Evolutionary conservation across 345 rosid genomes (phyloP).

Genomic region (Aurinia saxatilis): DNA sequence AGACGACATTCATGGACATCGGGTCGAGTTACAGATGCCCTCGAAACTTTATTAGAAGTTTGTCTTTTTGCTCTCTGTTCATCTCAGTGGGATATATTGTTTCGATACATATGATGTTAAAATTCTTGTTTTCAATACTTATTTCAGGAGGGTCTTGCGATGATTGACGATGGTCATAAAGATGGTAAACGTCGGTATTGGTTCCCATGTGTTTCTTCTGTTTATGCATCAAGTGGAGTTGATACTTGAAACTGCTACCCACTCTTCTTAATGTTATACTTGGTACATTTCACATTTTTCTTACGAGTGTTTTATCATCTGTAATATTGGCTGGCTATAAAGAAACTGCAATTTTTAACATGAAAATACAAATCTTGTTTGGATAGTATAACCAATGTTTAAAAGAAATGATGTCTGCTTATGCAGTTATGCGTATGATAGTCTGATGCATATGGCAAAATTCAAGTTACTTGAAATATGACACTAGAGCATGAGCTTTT

Average conservation of each 20-base stretch:
- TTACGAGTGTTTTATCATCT: background rate
- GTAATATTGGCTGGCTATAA: background rate
- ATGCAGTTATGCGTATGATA: background rate
- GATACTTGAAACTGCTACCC: slow-evolving; percentile 1
- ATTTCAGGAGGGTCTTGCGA: slow-evolving; percentile 74
- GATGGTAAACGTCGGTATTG: slow-evolving; percentile 69
- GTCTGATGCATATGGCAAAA: background rate
- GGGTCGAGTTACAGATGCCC: slow-evolving; percentile 78
- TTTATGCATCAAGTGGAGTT: background rate
- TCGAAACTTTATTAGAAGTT: slow-evolving; percentile 66
- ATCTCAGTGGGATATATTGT: background rate
- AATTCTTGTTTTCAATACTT: background rate
- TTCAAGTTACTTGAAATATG: background rate
- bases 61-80: slow-evolving; percentile 1
- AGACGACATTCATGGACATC: slow-evolving; percentile 62
- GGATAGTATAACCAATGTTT: background rate
- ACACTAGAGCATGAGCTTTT: background rate
- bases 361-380: background rate
- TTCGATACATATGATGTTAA: background rate
- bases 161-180: slow-evolving; percentile 72
- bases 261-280: background rate
- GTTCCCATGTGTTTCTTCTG: slow-evolving; percentile 37
- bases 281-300: background rate
- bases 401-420: background rate
- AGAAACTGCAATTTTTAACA: background rate